Conservation (phyloP, 176 grass and related monocot genomes). For the Hordeum marinum region DNA sequence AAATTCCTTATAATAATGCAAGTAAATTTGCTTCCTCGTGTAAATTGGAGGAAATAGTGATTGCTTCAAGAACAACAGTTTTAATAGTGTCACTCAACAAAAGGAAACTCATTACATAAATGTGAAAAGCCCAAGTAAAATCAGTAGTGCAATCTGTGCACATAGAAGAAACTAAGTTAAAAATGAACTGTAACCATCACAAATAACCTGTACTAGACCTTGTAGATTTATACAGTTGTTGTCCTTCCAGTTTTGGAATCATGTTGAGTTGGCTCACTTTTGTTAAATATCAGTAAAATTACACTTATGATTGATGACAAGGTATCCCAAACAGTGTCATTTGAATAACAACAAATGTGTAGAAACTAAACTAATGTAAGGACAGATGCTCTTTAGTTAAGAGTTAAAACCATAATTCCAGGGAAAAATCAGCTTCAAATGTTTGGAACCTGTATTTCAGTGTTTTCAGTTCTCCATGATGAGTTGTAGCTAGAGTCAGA, state of each 20-base stretch:
- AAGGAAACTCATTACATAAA: not conserved
- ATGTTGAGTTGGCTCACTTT: not conserved
- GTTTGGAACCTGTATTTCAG: conserved; percentile 70
- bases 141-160: not conserved
- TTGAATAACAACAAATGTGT: not conserved
- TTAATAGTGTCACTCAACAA: not conserved
- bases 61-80: not conserved
- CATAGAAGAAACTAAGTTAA: conserved; percentile 9
- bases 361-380: not conserved
- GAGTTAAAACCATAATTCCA: not conserved
- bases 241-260: not conserved
- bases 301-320: not conserved
- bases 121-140: not conserved
- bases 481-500: conserved; percentile 71
- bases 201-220: not conserved
- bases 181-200: conserved; percentile 10
- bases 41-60: not conserved
- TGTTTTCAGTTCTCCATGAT: conserved; percentile 86
- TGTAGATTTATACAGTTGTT: not conserved
- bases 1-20: not conserved
- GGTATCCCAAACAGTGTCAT: not conserved
- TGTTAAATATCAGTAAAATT: not conserved
- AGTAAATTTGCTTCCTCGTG: not conserved
- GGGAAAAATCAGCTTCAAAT: conserved; percentile 20
- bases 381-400: not conserved